Conservation (phyloP, 768 basidiomycete genomes). For the Tricholoma saponaceum region DNA sequence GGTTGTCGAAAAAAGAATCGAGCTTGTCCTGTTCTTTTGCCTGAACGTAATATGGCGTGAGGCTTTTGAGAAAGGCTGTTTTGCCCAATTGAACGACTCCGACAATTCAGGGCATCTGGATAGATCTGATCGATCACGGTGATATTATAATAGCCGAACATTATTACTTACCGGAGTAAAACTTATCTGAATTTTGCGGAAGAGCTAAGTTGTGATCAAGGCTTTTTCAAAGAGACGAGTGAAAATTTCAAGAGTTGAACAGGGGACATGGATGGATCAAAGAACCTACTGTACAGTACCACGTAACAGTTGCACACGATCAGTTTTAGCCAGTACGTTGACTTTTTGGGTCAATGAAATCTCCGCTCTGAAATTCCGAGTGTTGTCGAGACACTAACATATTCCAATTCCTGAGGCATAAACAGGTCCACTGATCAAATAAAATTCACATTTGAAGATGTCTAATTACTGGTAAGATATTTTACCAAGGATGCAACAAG, state of each 20-base stretch:
- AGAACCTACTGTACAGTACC: slow-evolving; percentile 1
- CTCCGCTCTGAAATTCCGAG: not conserved
- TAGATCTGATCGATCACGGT: not conserved
- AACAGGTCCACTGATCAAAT: not conserved
- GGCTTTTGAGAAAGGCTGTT: not conserved
- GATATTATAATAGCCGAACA: not conserved
- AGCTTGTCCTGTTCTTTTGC: not conserved
- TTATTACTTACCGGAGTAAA: not conserved
- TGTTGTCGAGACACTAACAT: not conserved
- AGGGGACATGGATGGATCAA: not conserved
- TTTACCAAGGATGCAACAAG: not conserved
- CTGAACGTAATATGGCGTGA: not conserved
- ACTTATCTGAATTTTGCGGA: not conserved
- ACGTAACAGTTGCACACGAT: not conserved
- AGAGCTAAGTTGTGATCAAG: not conserved
- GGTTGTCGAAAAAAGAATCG: not conserved
- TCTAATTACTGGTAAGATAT: not conserved
- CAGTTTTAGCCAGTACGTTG: not conserved
- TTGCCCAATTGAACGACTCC: not conserved
- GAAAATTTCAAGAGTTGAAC: not conserved
- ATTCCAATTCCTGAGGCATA: not conserved
- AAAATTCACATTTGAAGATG: not conserved
- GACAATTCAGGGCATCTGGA: not conserved
- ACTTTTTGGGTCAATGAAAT: not conserved
- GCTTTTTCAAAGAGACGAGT: not conserved